Base-by-base conservation (phyloP, 345 rosid genomes). In the Cardamine chenopodiifolia region DNA sequence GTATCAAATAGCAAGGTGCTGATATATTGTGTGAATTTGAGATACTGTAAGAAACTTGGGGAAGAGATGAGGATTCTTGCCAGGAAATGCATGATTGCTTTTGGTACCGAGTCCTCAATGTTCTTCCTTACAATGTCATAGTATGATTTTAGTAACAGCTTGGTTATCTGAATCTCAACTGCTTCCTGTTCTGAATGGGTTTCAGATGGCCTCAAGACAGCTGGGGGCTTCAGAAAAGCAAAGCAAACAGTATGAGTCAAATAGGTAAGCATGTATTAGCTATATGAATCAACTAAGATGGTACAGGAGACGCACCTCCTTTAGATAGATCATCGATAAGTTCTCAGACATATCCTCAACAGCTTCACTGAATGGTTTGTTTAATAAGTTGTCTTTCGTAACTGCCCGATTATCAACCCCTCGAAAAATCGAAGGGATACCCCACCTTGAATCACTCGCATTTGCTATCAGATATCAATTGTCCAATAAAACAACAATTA, bases 71-170 rank as follows among this genome's bases (percentile, higher is more conserved):
- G 45, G 22, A 40, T 48, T 73, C 72, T 82, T 85, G 80, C 99
- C 93, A 96, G 83, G 80, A 96, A 96, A 81, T 92, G 99, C 95
- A 96, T 96, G 70, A 96, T 90, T 65, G 99, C 92, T 84, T 92
- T 96, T 25, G 99, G 99, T 54, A 90, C 77, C 3, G 79, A 80
- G 79, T 96, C 98, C 83, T 89, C 93, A 31, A 96, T 84, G 79
- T 92, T 92, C 87, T 88, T 96, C 79, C 99, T 82, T 29, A 89
- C 99, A 80, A 96, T 90, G 83, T 92, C 96, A 20, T 92, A 96
- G 76, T 96, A 96, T 53, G 99, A 96, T 80, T 82, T 83, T 53
- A 96, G 85, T 31, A 96, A 88, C 76, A 88, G 82, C 83, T 90
- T 96, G 18, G 90, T 96, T 50, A 89, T 82, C 29, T 82, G 79